Evolutionary conservation across 129 eudicot species (phyloP).

Genomic region (Tagetes erecta): DNA sequence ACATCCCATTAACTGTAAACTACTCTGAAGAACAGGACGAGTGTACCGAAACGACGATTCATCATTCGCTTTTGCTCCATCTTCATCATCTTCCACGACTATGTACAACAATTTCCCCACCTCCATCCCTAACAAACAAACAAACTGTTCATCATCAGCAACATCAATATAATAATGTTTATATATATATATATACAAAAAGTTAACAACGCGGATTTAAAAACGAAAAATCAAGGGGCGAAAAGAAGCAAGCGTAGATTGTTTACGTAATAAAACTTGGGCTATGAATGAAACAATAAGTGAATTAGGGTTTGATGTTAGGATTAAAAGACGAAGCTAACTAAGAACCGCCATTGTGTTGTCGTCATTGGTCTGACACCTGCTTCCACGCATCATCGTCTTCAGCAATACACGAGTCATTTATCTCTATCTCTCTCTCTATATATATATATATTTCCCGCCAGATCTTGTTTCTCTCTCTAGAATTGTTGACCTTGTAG

Average conservation of each 20-base stretch:
- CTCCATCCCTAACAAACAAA: conserved; percentile 39
- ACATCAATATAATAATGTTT: neutral
- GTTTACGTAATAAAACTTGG: conserved; percentile 9
- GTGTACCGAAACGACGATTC: conserved; percentile 74
- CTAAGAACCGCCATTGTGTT: neutral
- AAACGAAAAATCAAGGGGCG: neutral
- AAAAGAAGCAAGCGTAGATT: neutral
- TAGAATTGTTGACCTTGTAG: conserved; percentile 22
- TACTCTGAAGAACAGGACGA: conserved; percentile 81
- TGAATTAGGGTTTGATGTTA: neutral
- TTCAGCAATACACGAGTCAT: conserved; percentile 30
- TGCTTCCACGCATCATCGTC: conserved; percentile 36
- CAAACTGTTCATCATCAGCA: neutral
- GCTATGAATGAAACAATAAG: neutral
- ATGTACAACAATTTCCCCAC: conserved; percentile 78
- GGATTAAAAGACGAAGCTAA: neutral
- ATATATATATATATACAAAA: neutral
- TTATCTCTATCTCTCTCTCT: conserved; percentile 27
- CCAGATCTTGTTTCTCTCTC: conserved; percentile 10
- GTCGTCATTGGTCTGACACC: conserved; percentile 34
- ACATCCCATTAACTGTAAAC: conserved; percentile 96
- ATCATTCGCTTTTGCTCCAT: conserved; percentile 29
- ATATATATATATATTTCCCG: neutral
- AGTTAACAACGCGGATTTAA: neutral
- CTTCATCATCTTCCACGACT: conserved; percentile 61